A percentile compares a stretch with the other conserved stretches of the same genome.
Evolutionary conservation across 2,329 filamentous ascomycete species (phyloP).

Genomic region (Penicillium decumbens): DNA sequence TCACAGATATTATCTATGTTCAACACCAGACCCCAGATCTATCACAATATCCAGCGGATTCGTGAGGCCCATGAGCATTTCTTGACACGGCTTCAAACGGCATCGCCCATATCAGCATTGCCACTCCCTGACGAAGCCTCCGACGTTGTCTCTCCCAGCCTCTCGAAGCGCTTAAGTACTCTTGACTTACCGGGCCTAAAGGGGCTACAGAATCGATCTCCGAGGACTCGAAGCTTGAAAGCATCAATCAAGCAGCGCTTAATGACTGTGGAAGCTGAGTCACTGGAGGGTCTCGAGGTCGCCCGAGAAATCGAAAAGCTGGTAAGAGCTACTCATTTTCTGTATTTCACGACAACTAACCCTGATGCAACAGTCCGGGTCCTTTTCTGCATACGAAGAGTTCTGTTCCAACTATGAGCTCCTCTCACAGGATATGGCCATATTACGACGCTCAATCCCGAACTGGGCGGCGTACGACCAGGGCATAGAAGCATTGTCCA

Average conservation of each 20-base stretch:
- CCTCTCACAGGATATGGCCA: conserved; percentile 71
- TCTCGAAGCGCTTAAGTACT: conserved; percentile 47
- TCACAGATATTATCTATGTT: conserved; percentile 68
- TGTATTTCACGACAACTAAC: conserved; percentile 37
- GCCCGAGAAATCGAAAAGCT: conserved; percentile 52
- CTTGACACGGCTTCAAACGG: conserved; percentile 65
- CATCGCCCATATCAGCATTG: conserved; percentile 58
- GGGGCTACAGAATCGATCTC: conserved; percentile 25
- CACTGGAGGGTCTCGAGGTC: conserved; percentile 51
- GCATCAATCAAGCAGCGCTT: conserved; percentile 26
- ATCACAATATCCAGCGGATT: conserved; percentile 73
- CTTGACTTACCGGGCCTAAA: conserved; percentile 44
- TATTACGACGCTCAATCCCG: conserved; percentile 62
- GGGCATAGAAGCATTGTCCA: conserved; percentile 77
- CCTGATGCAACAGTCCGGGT: conserved; percentile 60
- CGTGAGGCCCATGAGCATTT: conserved; percentile 79
- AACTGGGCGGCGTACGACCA: conserved; percentile 77
- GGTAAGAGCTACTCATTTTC: conserved; percentile 32
- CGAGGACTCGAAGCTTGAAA: conserved; percentile 29
- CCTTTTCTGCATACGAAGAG: conserved; percentile 83
- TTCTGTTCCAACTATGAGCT: conserved; percentile 87
- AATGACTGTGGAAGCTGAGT: conserved; percentile 46
- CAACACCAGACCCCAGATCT: conserved; percentile 68
- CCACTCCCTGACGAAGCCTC: conserved; percentile 19
- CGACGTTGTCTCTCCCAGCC: conserved; percentile 24